Evolutionary conservation across 192 early-diverging fungal genomes (phyloP).

Genomic region (Spizellomyces sp.): DNA sequence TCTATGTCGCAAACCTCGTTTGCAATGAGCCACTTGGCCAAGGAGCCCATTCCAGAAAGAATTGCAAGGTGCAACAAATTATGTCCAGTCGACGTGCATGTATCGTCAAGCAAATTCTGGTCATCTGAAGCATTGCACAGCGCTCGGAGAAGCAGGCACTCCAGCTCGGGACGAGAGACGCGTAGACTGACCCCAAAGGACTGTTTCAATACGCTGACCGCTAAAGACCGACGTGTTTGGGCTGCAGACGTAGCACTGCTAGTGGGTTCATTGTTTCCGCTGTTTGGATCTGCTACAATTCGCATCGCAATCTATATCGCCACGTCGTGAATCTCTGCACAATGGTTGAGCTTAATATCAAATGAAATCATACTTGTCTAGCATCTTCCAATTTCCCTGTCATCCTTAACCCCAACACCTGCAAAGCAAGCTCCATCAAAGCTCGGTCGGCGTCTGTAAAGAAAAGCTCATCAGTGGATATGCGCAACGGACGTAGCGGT

Average conservation of each 20-base stretch:
- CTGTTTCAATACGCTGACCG: conserved; percentile 3
- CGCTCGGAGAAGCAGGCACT: conserved; percentile 20
- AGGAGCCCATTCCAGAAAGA: conserved; percentile 32
- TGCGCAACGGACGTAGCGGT: background rate
- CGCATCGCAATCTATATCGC: conserved; percentile 63
- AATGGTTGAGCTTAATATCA: too few species aligned
- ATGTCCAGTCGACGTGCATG: conserved; percentile 9
- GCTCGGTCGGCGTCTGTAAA: conserved; percentile 72
- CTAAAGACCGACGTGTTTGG: background rate
- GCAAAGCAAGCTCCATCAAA: conserved; percentile 88
- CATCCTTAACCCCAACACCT: conserved; percentile 83
- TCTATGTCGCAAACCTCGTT: conserved; percentile 31
- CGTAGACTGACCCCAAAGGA: conserved; percentile 5
- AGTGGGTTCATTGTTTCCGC: conserved; percentile 13
- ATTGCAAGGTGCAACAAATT: conserved; percentile 37
- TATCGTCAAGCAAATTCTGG: too few species aligned
- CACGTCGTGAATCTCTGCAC: too few species aligned
- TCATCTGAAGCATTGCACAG: background rate
- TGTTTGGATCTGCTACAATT: conserved; percentile 54
- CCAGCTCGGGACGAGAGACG: conserved; percentile 19
- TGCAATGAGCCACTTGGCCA: conserved; percentile 41
- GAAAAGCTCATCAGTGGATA: background rate
- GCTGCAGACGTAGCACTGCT: background rate
- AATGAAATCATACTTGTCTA: conserved; percentile 17
- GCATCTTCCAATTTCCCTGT: conserved; percentile 79